Evolutionary conservation across 352 stramenopile genomes (phyloP).

Genomic region (Pythium periplocum): DNA sequence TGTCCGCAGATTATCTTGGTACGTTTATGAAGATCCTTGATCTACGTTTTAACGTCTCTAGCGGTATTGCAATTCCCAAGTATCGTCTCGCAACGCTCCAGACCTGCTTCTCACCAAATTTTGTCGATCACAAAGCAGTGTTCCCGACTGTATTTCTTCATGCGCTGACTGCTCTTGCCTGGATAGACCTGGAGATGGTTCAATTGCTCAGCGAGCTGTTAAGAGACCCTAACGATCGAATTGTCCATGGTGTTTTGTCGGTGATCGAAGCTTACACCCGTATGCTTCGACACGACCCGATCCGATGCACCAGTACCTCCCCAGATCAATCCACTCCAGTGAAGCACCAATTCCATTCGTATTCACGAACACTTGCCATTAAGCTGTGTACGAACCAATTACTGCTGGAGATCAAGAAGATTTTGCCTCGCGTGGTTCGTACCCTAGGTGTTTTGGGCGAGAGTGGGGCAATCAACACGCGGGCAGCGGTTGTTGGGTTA

Average conservation of each 20-base stretch:
- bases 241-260: slow-evolving; percentile 28
- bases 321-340: too few species aligned
- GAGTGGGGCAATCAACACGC: slow-evolving; percentile 11
- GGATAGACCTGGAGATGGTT: slow-evolving; percentile 23
- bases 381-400: too few species aligned
- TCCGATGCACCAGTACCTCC: too few species aligned
- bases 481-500: neutral
- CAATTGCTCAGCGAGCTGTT: slow-evolving; percentile 22
- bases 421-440: neutral
- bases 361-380: too few species aligned
- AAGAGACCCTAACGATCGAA: slow-evolving; percentile 29
- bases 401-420: too few species aligned
- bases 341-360: too few species aligned
- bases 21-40: slow-evolving; percentile 24
- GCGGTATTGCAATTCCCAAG: slow-evolving; percentile 25
- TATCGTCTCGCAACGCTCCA: slow-evolving; percentile 34
- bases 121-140: slow-evolving; percentile 24
- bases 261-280: slow-evolving; percentile 34
- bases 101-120: slow-evolving; percentile 23
- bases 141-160: slow-evolving; percentile 24
- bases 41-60: slow-evolving; percentile 36
- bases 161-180: slow-evolving; percentile 20
- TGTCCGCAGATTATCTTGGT: too few species aligned
- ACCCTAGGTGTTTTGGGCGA: slow-evolving; percentile 29
- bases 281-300: slow-evolving; percentile 24